These are phyloP conservation scores for Solanum chilense DNA, from an alignment of 257 asterid genomes.

Conservation along the genomic window DNA sequence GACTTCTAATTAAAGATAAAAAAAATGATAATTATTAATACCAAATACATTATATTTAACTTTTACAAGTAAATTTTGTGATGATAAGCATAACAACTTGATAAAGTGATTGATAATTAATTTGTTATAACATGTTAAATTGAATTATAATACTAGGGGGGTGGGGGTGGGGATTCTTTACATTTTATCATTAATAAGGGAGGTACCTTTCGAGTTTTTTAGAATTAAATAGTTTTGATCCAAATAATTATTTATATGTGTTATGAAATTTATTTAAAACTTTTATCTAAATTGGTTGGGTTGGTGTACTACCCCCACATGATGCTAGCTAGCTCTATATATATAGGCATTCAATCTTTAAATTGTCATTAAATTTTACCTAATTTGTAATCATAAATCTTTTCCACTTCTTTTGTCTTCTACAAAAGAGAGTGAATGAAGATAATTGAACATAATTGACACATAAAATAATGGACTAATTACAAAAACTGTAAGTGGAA, in stretches of 20 bases:
- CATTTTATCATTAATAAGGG: not conserved
- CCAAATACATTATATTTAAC: not conserved
- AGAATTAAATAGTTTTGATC: not conserved
- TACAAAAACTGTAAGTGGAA: not conserved
- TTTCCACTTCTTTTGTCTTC: not conserved
- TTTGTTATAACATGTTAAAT: no score
- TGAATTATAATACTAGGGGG: no score
- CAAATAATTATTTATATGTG: not conserved
- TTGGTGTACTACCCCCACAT: not conserved
- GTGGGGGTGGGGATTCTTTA: not conserved
- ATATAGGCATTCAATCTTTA: not conserved
- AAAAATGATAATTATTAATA: no score
- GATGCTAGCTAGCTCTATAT: not conserved
- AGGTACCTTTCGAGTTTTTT: not conserved
- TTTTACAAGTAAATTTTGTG: not conserved
- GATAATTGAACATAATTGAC: not conserved
- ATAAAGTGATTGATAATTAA: not conserved
- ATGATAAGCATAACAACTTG: not conserved
- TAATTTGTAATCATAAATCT: not conserved
- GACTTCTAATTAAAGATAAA: not conserved
- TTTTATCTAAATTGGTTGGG: not conserved
- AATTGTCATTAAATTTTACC: not conserved
- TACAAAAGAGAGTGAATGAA: not conserved
- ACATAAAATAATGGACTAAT: not conserved
- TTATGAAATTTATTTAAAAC: not conserved